A percentile compares a stretch with the other conserved stretches of the same genome.
phyloP scores from a whole-genome alignment of 2,329 filamentous ascomycete species.

The Alternaria triticimaculans region DNA sequence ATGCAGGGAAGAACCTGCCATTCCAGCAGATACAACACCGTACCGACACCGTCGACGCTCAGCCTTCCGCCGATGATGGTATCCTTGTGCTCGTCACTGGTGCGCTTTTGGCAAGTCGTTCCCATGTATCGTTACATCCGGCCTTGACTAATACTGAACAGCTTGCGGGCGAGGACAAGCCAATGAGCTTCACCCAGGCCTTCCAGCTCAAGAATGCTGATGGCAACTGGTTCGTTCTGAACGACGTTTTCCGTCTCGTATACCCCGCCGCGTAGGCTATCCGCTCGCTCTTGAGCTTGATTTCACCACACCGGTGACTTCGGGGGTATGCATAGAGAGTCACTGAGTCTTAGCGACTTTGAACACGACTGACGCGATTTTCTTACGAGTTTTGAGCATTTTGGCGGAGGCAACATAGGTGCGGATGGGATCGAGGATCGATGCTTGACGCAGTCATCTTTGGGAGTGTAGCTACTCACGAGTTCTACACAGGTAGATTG shows the following conservation, averaged over 20 bases:
- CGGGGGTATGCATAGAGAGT: neutral
- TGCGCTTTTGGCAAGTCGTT: slow-evolving; percentile 72
- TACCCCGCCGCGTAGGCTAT: slow-evolving; percentile 58
- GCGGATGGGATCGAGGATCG: slow-evolving; percentile 2
- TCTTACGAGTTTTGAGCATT: slow-evolving; percentile 19
- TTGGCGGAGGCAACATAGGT: slow-evolving; percentile 15
- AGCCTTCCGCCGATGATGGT: slow-evolving; percentile 72
- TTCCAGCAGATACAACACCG: slow-evolving; percentile 84
- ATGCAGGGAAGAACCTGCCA: slow-evolving; percentile 67
- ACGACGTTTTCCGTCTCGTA: slow-evolving; percentile 93
- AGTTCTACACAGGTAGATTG: neutral
- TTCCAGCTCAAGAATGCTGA: slow-evolving; percentile 86
- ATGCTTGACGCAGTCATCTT: neutral
- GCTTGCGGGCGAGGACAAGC: slow-evolving; percentile 84
- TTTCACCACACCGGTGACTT: neutral
- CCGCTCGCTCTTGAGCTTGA: neutral
- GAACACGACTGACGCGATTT: slow-evolving; percentile 7
- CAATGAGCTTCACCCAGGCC: slow-evolving; percentile 88
- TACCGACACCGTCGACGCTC: slow-evolving; percentile 79
- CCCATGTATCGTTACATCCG: neutral
- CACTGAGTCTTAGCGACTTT: slow-evolving; percentile 1
- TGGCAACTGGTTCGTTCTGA: slow-evolving; percentile 77
- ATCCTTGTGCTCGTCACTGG: slow-evolving; percentile 91
- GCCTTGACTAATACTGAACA: slow-evolving; percentile 48
- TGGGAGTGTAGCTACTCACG: neutral